Conservation (phyloP, 192 early-diverging fungal species). For the Umbelopsis sp. region DNA sequence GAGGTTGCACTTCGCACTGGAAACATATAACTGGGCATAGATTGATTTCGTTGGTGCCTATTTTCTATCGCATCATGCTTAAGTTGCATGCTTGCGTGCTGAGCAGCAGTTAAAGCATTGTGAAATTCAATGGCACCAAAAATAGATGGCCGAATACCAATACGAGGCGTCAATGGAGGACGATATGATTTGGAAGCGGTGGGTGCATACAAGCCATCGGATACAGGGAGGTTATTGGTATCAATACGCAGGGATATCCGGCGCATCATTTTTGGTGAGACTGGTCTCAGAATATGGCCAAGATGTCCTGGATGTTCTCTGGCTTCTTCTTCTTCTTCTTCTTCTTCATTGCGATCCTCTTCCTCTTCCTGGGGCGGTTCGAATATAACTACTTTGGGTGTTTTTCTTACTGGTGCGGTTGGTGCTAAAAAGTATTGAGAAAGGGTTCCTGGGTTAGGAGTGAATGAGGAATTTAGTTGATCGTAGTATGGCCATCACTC, state of each 20-base stretch:
- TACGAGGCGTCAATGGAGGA: slow-evolving; percentile 29
- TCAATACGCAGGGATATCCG: slow-evolving; percentile 23
- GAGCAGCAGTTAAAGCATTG: neutral
- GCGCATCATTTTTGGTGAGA: slow-evolving; percentile 24
- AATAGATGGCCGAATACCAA: slow-evolving; percentile 48
- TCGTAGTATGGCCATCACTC: neutral
- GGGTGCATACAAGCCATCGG: slow-evolving; percentile 13
- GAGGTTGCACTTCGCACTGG: neutral
- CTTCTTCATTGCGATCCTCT: neutral
- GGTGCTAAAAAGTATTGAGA: no score
- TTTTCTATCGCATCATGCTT: neutral
- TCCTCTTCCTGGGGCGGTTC: neutral
- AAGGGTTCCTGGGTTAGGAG: neutral
- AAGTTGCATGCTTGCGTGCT: neutral
- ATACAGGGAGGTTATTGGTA: slow-evolving; percentile 10
- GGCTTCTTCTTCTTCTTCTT: neutral
- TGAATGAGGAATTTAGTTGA: neutral
- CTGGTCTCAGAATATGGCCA: slow-evolving; percentile 36
- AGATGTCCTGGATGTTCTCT: slow-evolving; percentile 20
- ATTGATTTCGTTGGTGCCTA: neutral
- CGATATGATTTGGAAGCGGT: slow-evolving; percentile 24
- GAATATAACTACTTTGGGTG: neutral
- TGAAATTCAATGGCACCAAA: slow-evolving; percentile 55
- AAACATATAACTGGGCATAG: neutral
- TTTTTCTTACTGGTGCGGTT: neutral